phyloP scores from a whole-genome alignment of 1,139 yeast genomes.

The Suhomyces bokatorum region DNA sequence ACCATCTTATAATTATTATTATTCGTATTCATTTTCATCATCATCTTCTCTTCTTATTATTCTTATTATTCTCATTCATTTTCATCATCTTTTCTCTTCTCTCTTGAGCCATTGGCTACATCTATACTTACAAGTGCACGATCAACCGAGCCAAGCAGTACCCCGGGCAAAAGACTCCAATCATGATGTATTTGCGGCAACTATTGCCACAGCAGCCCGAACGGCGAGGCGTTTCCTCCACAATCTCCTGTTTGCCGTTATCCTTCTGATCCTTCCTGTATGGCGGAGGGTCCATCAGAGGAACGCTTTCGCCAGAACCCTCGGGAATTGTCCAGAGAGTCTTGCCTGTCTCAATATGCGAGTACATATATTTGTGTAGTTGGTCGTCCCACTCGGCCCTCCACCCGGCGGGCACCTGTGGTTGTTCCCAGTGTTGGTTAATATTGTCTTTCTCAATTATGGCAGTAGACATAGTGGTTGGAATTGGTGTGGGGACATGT shows the following conservation, averaged over 20 bases:
- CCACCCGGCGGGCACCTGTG: conserved; percentile 29
- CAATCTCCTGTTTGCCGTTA: background rate
- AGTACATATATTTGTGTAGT: conserved; percentile 22
- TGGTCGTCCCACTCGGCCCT: conserved; percentile 32
- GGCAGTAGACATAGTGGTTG: background rate
- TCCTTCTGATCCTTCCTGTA: background rate
- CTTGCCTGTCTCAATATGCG: conserved; percentile 14
- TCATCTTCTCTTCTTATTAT: too few species aligned
- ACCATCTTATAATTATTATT: too few species aligned
- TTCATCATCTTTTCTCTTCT: too few species aligned
- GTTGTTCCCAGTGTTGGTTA: background rate
- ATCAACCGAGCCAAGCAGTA: background rate
- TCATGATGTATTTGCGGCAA: too few species aligned
- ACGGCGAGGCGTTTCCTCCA: background rate
- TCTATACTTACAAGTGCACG: background rate
- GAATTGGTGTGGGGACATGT: background rate
- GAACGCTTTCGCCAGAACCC: background rate
- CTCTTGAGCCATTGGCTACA: too few species aligned
- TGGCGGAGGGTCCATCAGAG: conserved; percentile 2
- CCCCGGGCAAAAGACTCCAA: background rate
- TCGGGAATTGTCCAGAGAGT: conserved; percentile 19
- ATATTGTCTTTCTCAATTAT: background rate
- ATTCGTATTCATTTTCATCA: too few species aligned
- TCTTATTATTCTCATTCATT: too few species aligned
- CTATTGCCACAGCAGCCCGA: too few species aligned